Evolutionary conservation across 129 eudicot species (phyloP).

Genomic region (Deinandra increscens): DNA sequence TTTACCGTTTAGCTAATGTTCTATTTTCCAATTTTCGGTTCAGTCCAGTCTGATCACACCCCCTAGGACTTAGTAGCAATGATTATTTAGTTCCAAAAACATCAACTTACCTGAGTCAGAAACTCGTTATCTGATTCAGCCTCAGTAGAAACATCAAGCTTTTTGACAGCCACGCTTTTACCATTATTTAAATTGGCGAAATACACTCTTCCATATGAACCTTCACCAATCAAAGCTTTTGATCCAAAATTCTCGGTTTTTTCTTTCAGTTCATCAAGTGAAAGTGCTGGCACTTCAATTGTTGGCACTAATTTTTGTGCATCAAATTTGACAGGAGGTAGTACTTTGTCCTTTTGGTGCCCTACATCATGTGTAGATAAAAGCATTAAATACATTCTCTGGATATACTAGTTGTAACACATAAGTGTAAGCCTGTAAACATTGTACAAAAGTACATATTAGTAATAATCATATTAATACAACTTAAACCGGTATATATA

Average conservation of each 20-base stretch:
- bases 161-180: conserved; percentile 81
- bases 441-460: background rate
- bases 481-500: background rate
- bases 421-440: background rate
- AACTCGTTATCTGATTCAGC: conserved; percentile 80
- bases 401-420: background rate
- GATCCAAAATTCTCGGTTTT: conserved; percentile 94
- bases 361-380: conserved; percentile 34
- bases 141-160: conserved; percentile 87
- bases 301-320: conserved; percentile 62
- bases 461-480: conserved; percentile 5
- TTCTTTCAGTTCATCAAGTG: conserved; percentile 84
- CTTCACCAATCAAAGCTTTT: conserved; percentile 90
- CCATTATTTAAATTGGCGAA: conserved; percentile 64
- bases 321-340: conserved; percentile 63
- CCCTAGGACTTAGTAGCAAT: background rate
- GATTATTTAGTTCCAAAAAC: background rate
- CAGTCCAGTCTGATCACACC: conserved; percentile 10
- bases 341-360: conserved; percentile 49
- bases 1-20: background rate
- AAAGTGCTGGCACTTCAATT: conserved; percentile 73
- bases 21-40: background rate
- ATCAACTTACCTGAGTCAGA: conserved; percentile 61
- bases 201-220: conserved; percentile 92
- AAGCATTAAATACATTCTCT: conserved; percentile 9